Conservation (phyloP, 2,329 filamentous ascomycete species). For the Venturia carpophila region DNA sequence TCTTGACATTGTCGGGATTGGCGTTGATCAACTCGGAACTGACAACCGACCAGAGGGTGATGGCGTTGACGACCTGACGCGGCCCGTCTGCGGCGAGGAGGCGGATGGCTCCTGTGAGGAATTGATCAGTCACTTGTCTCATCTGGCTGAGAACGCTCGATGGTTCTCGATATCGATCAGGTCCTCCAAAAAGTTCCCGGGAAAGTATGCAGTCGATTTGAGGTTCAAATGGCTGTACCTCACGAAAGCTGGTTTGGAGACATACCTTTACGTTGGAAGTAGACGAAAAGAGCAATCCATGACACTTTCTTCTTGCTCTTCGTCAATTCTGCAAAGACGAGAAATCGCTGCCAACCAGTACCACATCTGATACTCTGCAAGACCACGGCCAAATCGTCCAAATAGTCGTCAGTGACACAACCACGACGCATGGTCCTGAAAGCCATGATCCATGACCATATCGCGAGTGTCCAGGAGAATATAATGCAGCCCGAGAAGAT, state of each 20-base stretch:
- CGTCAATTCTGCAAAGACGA: constrained; percentile 87
- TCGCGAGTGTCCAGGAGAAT: constrained; percentile 74
- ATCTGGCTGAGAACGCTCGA: too few species aligned
- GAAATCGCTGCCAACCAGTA: constrained; percentile 77
- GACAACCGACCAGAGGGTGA: constrained; percentile 82
- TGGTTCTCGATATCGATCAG: too few species aligned
- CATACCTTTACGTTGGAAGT: constrained; percentile 65
- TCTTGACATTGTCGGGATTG: constrained; percentile 42
- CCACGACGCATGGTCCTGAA: constrained; percentile 73
- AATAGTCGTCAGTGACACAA: constrained; percentile 83
- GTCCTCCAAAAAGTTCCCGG: too few species aligned
- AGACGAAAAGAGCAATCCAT: constrained; percentile 84
- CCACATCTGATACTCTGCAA: constrained; percentile 67
- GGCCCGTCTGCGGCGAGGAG: constrained; percentile 87
- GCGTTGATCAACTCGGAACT: constrained; percentile 55
- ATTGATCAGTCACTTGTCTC: neutral
- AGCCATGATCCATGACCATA: constrained; percentile 72
- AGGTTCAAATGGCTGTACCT: too few species aligned
- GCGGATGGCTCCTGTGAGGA: constrained; percentile 67
- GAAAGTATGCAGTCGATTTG: too few species aligned
- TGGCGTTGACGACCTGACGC: constrained; percentile 80
- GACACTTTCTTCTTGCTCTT: constrained; percentile 86
- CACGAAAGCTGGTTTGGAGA: neutral
- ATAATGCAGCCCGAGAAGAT: constrained; percentile 92
- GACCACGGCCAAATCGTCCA: constrained; percentile 78